Evolutionary conservation across 768 basidiomycete genomes (phyloP), one percentile per base, ranked within the genome.

Genomic region (Boletus vinaceobasis): DNA sequence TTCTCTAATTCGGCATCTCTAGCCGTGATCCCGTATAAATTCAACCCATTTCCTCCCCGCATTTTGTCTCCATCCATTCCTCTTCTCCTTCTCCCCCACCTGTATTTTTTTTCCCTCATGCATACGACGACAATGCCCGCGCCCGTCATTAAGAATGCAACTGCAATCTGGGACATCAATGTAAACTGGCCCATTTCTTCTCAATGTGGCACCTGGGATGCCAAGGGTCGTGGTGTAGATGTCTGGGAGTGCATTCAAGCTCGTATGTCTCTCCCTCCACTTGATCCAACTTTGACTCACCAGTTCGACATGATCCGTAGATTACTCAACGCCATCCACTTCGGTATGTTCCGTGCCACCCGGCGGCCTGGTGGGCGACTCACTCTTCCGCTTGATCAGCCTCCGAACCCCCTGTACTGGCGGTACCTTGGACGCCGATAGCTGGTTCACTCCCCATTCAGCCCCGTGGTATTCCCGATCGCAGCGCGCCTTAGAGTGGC

Each of bases 141-240:
- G 2, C 39, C 71, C 15, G 59, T 83, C 59, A 83, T 87, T 52
- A 79, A 77, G 63, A 83, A 84, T 62, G 82, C 85, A 23, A 88
- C 86, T 2, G 75, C 82, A 52, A 82, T 87, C 37, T 88, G 86
- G 86, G 86, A 87, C 67, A 62, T 77, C 63, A 84, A 85, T 65
- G 74, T 85, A 39, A 74, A 83, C 68, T 89, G 87, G 87, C 61
- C 76, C 23, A 59, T 83, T 42, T 77, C 80, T 66, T 81, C 81
- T 56, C 87, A 89, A 64, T 88, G 87, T 67, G 83, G 83, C 51
- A 77, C 85, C 14, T 89, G 86, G 87, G 84, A 88, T 70, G 71
- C 80, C 23, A 79, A 77, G 69, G 77, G 81, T 49, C 79, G 81
- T 38, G 82, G 84, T 27, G 87, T 89, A 39, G 85, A 87, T 52